phyloP scores from a whole-genome alignment of 495 filamentous ascomycete genomes.

The Penicillium argentinense region DNA sequence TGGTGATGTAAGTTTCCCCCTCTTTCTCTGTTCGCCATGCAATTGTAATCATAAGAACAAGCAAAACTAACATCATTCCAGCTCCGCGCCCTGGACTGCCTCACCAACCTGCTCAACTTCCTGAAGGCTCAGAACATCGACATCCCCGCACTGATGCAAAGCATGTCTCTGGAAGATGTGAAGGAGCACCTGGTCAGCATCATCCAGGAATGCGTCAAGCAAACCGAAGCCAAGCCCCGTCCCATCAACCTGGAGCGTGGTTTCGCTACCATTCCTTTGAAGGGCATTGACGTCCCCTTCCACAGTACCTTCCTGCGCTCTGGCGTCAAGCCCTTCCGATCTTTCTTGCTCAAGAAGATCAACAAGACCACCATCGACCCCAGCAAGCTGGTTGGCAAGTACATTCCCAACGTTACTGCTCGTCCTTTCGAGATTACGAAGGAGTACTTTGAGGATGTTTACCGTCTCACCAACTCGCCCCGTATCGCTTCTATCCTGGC shows the following conservation, averaged over 20 bases:
- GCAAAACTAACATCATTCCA: constrained; percentile 31
- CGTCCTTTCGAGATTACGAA: constrained; percentile 92
- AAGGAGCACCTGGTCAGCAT: constrained; percentile 82
- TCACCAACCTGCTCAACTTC: constrained; percentile 90
- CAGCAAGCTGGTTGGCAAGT: constrained; percentile 93
- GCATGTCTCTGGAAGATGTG: constrained; percentile 77
- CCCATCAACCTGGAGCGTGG: constrained; percentile 89
- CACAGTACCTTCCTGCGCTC: constrained; percentile 96
- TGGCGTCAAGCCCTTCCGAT: constrained; percentile 97
- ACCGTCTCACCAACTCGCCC: constrained; percentile 87
- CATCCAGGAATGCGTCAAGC: constrained; percentile 78
- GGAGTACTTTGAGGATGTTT: constrained; percentile 99
- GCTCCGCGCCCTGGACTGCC: constrained; percentile 89
- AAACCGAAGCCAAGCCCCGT: constrained; percentile 82
- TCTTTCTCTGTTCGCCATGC: not conserved
- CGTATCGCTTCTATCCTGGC: constrained; percentile 87
- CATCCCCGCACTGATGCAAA: constrained; percentile 86
- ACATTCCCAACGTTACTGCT: constrained; percentile 98
- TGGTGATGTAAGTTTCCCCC: constrained; percentile 61
- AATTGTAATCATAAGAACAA: not conserved
- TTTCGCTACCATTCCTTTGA: constrained; percentile 94
- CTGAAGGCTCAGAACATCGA: constrained; percentile 95
- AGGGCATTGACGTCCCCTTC: constrained; percentile 98
- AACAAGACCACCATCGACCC: constrained; percentile 97
- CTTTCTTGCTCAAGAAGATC: constrained; percentile 98